phyloP scores from a whole-genome alignment of 2,329 filamentous ascomycete species.

The Emydomyces testavorans region DNA sequence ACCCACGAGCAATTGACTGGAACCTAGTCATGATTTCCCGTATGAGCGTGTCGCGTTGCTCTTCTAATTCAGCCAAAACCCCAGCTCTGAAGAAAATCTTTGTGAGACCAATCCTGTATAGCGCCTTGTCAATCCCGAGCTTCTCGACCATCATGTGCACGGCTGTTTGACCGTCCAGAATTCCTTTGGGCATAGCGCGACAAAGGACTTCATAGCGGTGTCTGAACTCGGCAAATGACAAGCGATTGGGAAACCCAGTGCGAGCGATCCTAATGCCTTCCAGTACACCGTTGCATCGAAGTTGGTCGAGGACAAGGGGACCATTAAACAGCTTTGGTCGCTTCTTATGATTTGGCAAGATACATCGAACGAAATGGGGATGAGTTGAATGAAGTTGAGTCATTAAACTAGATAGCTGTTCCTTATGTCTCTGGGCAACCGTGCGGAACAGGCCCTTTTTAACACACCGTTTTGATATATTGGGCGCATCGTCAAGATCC shows the following conservation, averaged over 20 bases:
- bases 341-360: slow-evolving; percentile 97
- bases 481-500: slow-evolving; percentile 62
- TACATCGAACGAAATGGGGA: slow-evolving; percentile 95
- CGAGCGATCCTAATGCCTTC: slow-evolving; percentile 95
- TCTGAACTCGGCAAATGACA: slow-evolving; percentile 86
- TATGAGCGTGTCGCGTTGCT: slow-evolving; percentile 84
- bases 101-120: slow-evolving; percentile 87
- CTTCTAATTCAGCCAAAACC: slow-evolving; percentile 91
- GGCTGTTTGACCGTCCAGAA: slow-evolving; percentile 78
- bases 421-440: slow-evolving; percentile 92
- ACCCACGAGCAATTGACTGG: slow-evolving; percentile 83
- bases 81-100: slow-evolving; percentile 98
- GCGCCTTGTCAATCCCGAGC: slow-evolving; percentile 67
- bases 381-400: slow-evolving; percentile 86
- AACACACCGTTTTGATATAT: slow-evolving; percentile 62
- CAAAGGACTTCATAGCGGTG: slow-evolving; percentile 94
- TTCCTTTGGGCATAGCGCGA: slow-evolving; percentile 73
- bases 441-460: slow-evolving; percentile 97
- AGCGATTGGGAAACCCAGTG: slow-evolving; percentile 88
- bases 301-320: slow-evolving; percentile 84
- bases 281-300: slow-evolving; percentile 98
- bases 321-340: slow-evolving; percentile 84
- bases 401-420: slow-evolving; percentile 96
- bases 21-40: slow-evolving; percentile 88
- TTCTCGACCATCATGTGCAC: slow-evolving; percentile 81